phyloP scores from a whole-genome alignment of 2,329 filamentous ascomycete species.

The Ascochyta pisi region DNA sequence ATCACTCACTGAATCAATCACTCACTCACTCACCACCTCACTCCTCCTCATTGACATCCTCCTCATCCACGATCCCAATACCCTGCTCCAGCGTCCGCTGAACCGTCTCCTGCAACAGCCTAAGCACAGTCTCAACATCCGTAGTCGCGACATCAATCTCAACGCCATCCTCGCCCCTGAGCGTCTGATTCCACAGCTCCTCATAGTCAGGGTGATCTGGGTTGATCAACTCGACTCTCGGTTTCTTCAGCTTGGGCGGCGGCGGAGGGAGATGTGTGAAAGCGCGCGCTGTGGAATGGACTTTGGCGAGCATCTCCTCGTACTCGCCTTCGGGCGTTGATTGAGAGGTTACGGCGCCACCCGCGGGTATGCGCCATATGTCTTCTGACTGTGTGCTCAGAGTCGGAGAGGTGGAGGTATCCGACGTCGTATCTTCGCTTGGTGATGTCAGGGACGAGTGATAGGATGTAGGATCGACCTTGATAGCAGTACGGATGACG shows the following conservation, averaged over 20 bases:
- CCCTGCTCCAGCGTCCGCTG: constrained; percentile 15
- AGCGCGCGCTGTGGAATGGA: constrained; percentile 43
- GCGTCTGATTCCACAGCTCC: constrained; percentile 26
- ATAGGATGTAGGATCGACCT: constrained; percentile 35
- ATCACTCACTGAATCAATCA: background rate
- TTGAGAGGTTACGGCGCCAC: constrained; percentile 85
- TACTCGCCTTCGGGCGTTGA: constrained; percentile 82
- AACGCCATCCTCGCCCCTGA: constrained; percentile 10
- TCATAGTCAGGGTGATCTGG: constrained; percentile 29
- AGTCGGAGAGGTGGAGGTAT: background rate
- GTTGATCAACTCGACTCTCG: constrained; percentile 24
- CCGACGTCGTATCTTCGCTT: background rate
- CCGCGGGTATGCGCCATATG: constrained; percentile 84
- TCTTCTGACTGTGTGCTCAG: constrained; percentile 50
- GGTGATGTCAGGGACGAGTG: background rate
- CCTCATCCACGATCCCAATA: constrained; percentile 14
- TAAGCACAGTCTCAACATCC: constrained; percentile 9
- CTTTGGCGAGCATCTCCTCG: constrained; percentile 77
- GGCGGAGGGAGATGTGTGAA: constrained; percentile 32
- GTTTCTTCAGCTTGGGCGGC: constrained; percentile 19
- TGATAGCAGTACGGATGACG: constrained; percentile 81
- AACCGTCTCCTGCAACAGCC: constrained; percentile 17
- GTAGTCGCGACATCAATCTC: background rate
- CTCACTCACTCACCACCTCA: background rate
- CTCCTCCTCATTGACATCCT: constrained; percentile 1